Base-by-base conservation (phyloP, 2,329 filamentous ascomycete species). In the Aspergillus candidus region DNA sequence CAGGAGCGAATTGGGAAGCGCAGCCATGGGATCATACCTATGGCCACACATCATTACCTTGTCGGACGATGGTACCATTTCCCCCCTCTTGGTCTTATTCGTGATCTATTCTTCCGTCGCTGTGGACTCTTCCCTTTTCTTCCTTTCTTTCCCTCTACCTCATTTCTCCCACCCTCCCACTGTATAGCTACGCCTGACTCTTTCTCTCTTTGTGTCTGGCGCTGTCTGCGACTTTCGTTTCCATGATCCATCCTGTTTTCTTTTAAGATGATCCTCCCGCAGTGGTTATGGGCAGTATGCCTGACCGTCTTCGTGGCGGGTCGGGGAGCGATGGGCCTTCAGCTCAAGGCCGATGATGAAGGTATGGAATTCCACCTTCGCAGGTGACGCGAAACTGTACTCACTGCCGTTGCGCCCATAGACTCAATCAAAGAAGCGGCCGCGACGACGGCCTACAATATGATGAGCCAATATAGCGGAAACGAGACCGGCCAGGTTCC, bases 391-490 rank as follows among this genome's bases (percentile, higher is more conserved):
- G 11, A 36, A 11, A 31, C 30, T 13, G 12, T 33, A 8, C 6
- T 5, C 11, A 14, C 5, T 4, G 13, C 14, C 14, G 2, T 31
- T 32, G 6, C 30, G 12, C 13, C 11, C 4, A 4, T 40, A 62
- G 59, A 50, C 34, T 66, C 65, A 3, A 54, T 71, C 32, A 64
- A 65, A 46, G 51, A 52, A 3, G 63, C 62, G 12, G 60, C 65
- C 12, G 58, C 63, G 30, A 63, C 55, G 1, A 57, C 66, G 34
- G 66, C 67, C 13, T 58, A 57, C 38, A 63, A 65, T 22, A 68
- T 70, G 63, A 68, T 70, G 55, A 50, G 54, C 13, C 57, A 54
- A 41, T 71, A 71, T 46, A 57, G 63, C 29, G 57, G 59, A 34
- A 67, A 68, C 22, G 52, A 65, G 29, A 59, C 61, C 11, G 66